These are phyloP conservation scores for Neurospora crassa DNA, from an alignment of 2,329 filamentous ascomycete genomes.

Conservation along the genomic window DNA sequence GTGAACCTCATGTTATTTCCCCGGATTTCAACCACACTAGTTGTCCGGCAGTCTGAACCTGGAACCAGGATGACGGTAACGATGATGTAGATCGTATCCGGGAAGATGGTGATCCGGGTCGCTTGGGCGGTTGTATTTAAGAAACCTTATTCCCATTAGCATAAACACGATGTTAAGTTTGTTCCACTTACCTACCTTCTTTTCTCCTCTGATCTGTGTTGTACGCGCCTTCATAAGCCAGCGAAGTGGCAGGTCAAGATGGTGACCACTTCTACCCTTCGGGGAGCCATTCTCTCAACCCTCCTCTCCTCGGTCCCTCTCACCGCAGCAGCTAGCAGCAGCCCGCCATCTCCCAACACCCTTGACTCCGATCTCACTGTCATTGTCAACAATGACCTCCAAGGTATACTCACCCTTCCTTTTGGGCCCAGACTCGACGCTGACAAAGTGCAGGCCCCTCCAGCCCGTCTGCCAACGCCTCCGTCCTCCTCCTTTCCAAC, in stretches of 20 bases:
- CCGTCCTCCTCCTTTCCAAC: conserved; percentile 27
- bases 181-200: not conserved
- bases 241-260: not conserved
- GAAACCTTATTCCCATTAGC: not conserved
- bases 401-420: conserved; percentile 19
- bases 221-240: not conserved
- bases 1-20: not conserved
- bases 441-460: conserved; percentile 20
- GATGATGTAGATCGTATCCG: not conserved
- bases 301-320: conserved; percentile 14
- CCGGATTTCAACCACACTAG: not conserved
- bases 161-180: not conserved
- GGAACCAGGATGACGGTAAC: not conserved
- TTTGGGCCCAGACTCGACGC: no score
- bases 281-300: conserved; percentile 9
- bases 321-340: conserved; percentile 8
- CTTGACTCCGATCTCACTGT: conserved; percentile 28
- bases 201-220: not conserved
- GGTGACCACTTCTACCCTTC: not conserved
- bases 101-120: not conserved
- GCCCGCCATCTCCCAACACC: conserved; percentile 23
- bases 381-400: conserved; percentile 31
- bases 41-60: not conserved
- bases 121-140: not conserved
- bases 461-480: conserved; percentile 22